phyloP scores from a whole-genome alignment of 2,329 filamentous ascomycete species.

The Ploettnerulaceae sp. region DNA sequence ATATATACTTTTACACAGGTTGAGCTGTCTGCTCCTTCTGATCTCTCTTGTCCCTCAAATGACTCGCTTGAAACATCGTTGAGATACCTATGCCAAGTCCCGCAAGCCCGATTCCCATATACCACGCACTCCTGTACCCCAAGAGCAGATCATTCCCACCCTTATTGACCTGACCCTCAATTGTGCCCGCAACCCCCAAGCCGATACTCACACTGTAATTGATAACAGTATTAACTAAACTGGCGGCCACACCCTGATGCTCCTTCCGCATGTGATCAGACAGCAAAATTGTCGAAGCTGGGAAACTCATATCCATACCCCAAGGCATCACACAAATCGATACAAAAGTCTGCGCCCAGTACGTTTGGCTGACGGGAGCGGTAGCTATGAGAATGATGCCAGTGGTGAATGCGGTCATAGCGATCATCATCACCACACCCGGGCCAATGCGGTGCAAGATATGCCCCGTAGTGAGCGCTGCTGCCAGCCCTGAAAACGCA shows the following conservation, averaged over 20 bases:
- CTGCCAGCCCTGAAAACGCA: slow-evolving; percentile 31
- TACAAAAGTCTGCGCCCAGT: slow-evolving; percentile 61
- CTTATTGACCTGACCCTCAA: slow-evolving; percentile 30
- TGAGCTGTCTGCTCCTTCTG: no score
- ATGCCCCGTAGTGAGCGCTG: slow-evolving; percentile 34
- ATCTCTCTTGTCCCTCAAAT: slow-evolving; percentile 11
- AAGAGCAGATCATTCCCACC: slow-evolving; percentile 28
- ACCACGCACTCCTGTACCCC: slow-evolving; percentile 39
- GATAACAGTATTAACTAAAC: slow-evolving; percentile 43
- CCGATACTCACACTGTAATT: slow-evolving; percentile 41
- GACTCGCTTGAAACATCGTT: slow-evolving; percentile 29
- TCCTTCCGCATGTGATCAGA: slow-evolving; percentile 45
- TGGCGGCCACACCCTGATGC: slow-evolving; percentile 48
- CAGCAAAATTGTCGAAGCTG: slow-evolving; percentile 48
- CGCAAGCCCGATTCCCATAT: slow-evolving; percentile 38
- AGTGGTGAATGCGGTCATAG: slow-evolving; percentile 37
- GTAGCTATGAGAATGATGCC: slow-evolving; percentile 33
- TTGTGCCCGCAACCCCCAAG: slow-evolving; percentile 41
- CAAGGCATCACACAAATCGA: slow-evolving; percentile 49
- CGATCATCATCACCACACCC: slow-evolving; percentile 36
- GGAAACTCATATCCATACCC: slow-evolving; percentile 55
- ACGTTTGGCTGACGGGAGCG: slow-evolving; percentile 36
- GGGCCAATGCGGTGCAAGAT: slow-evolving; percentile 31
- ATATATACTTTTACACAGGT: no score
- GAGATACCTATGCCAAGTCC: slow-evolving; percentile 35